Evolutionary conservation across 2,329 filamentous ascomycete genomes (phyloP).

Genomic region (Fusarium austroafricanum): DNA sequence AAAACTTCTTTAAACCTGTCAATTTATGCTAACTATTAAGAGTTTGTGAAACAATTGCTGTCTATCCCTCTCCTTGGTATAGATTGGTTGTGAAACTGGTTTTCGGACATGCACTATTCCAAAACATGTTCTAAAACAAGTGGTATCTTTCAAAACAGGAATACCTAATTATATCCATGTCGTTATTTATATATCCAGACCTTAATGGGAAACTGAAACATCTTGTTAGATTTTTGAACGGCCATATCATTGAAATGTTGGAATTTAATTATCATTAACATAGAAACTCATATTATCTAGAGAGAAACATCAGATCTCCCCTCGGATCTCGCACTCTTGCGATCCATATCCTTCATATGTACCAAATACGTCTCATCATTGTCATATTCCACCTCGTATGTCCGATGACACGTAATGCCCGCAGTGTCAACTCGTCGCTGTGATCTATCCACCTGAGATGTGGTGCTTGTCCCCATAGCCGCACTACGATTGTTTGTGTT

Average conservation of each 20-base stretch:
- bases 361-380: constrained; percentile 51
- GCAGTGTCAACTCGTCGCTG: constrained; percentile 27
- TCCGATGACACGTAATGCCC: constrained; percentile 51
- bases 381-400: constrained; percentile 52
- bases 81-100: no score
- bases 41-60: no score
- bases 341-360: constrained; percentile 44
- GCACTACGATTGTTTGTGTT: constrained; percentile 12
- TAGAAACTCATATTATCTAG: background rate
- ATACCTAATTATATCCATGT: no score
- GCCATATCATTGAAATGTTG: no score
- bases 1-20: no score
- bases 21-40: no score
- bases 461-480: constrained; percentile 38
- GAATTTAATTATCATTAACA: constrained; percentile 4
- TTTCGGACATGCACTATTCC: no score
- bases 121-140: no score
- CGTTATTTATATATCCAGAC: background rate
- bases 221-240: no score
- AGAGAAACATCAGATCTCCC: constrained; percentile 13
- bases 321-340: constrained; percentile 25
- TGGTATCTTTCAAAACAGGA: no score
- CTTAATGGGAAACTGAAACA: no score
- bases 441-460: constrained; percentile 37
- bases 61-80: no score